These are phyloP conservation scores for Fusarium verticillioides DNA, from an alignment of 2,329 filamentous ascomycete genomes.

Conservation along the genomic window DNA sequence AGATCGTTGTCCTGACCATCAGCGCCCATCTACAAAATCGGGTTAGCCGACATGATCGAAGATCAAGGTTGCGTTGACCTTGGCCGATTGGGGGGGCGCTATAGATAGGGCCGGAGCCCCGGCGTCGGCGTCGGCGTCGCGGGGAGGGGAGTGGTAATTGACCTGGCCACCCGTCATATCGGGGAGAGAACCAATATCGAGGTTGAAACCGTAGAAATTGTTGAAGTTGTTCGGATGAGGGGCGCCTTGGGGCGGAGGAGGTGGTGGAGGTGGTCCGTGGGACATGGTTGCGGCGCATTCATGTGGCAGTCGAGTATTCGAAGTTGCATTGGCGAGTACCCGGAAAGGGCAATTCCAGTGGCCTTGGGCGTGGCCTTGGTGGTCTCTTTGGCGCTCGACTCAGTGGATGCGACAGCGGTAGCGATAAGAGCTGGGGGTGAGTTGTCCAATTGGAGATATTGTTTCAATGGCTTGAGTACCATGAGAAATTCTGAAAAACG, in stretches of 20 bases:
- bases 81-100: slow-evolving; percentile 10
- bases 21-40: slow-evolving; percentile 40
- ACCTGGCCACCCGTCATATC: slow-evolving; percentile 45
- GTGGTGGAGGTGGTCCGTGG: slow-evolving; percentile 51
- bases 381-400: slow-evolving; percentile 4
- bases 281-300: slow-evolving; percentile 48
- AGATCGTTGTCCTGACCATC: slow-evolving; percentile 51
- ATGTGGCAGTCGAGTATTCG: slow-evolving; percentile 35
- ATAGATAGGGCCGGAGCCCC: slow-evolving; percentile 29
- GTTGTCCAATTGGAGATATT: slow-evolving; percentile 9
- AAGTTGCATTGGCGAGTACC: slow-evolving; percentile 45
- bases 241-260: slow-evolving; percentile 44
- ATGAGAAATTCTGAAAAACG: slow-evolving; percentile 2
- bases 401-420: slow-evolving; percentile 16
- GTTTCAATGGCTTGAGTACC: slow-evolving; percentile 3
- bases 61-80: slow-evolving; percentile 33
- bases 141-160: slow-evolving; percentile 23
- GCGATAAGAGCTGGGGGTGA: background rate
- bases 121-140: slow-evolving; percentile 17
- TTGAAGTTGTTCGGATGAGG: slow-evolving; percentile 40
- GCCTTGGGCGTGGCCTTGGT: slow-evolving; percentile 12
- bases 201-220: slow-evolving; percentile 52
- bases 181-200: slow-evolving; percentile 44
- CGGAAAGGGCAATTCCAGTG: slow-evolving; percentile 22
- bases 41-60: slow-evolving; percentile 33